Conservation (phyloP, 495 filamentous ascomycete species). For the Penicillium diatomitis region DNA sequence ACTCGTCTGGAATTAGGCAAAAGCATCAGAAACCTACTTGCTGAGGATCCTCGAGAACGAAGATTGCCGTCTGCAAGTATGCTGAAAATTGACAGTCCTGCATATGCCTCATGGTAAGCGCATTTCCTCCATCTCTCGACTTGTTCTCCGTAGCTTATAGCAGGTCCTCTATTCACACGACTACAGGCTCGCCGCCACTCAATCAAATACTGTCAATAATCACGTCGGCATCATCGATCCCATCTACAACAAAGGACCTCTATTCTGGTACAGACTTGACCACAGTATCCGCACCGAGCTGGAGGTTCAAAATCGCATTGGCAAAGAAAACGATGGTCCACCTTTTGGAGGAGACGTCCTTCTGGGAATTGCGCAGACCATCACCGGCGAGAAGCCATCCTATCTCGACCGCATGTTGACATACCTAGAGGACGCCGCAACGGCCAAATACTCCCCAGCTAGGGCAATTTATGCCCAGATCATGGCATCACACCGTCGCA, state of each 20-base stretch:
- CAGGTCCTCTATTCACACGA: too few relatives aligned
- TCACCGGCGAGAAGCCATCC: conserved; percentile 11
- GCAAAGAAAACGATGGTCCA: conserved; percentile 4
- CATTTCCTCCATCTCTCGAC: background rate
- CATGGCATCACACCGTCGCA: conserved; percentile 6
- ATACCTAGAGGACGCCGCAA: conserved; percentile 11
- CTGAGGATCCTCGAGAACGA: conserved; percentile 10
- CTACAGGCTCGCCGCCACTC: conserved; percentile 4
- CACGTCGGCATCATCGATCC: conserved; percentile 12
- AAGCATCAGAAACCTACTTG: conserved; percentile 1
- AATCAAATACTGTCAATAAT: background rate
- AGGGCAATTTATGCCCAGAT: conserved; percentile 11
- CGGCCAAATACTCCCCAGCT: conserved; percentile 8
- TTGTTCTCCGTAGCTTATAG: background rate
- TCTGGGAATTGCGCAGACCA: conserved; percentile 14
- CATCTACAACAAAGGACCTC: conserved; percentile 15
- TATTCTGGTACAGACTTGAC: conserved; percentile 15
- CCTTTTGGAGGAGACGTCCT: conserved; percentile 10
- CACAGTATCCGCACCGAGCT: conserved; percentile 10
- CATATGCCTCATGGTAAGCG: conserved; percentile 13
- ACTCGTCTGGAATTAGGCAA: conserved; percentile 7
- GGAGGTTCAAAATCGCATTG: conserved; percentile 8
- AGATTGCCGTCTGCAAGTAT: conserved; percentile 7
- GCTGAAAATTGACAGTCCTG: conserved; percentile 5
- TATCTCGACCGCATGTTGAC: conserved; percentile 12